Evolutionary conservation across 257 asterid species (phyloP).

Genomic region (Solanum sitiens): DNA sequence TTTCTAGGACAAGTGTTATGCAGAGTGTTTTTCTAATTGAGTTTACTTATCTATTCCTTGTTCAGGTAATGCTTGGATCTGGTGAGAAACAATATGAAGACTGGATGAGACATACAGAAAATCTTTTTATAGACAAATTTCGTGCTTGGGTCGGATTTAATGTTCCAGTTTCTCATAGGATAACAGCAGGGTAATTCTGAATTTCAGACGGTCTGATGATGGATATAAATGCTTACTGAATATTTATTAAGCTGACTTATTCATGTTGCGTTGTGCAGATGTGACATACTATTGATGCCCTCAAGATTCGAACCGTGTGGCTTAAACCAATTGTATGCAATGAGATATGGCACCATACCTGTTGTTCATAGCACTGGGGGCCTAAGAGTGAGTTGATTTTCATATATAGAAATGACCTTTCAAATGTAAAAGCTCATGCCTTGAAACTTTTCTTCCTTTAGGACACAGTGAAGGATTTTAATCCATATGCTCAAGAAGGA

Average conservation of each 20-base stretch:
- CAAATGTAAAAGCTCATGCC: background rate
- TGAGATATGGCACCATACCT: constrained; percentile 91
- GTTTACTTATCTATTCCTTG: background rate
- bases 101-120: constrained; percentile 87
- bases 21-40: background rate
- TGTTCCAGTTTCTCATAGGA: constrained; percentile 87
- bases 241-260: background rate
- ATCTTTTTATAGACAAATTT: constrained; percentile 46
- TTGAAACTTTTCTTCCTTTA: background rate
- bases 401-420: background rate
- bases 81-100: constrained; percentile 97
- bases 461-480: constrained; percentile 79
- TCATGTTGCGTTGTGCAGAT: constrained; percentile 35
- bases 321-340: constrained; percentile 85
- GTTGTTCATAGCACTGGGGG: constrained; percentile 94
- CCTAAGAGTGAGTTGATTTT: constrained; percentile 53
- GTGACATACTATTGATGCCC: constrained; percentile 89
- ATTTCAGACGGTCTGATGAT: background rate
- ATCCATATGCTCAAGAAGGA: constrained; percentile 69
- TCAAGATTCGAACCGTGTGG: constrained; percentile 99
- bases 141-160: constrained; percentile 98
- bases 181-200: constrained; percentile 66
- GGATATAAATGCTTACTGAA: background rate
- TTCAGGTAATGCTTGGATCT: constrained; percentile 95
- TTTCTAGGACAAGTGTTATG: background rate